phyloP scores from a whole-genome alignment of 2,329 filamentous ascomycete species.

The Eutypella sp. region DNA sequence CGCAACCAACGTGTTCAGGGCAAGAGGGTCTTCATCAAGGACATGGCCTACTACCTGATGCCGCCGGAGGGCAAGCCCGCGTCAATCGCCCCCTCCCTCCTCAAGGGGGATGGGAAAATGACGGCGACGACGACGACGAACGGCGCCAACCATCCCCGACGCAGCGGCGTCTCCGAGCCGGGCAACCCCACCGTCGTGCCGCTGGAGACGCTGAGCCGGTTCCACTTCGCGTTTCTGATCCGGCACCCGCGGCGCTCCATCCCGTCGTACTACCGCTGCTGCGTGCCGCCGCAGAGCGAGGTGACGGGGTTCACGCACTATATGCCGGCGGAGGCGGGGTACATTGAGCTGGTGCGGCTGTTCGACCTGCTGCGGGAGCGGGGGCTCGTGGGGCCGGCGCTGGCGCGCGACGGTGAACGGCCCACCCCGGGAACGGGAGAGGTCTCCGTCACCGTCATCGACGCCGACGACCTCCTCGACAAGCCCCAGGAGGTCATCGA shows the following conservation, averaged over 20 bases:
- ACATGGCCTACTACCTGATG: conserved; percentile 90
- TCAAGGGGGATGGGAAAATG: conserved; percentile 42
- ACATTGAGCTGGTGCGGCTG: conserved; percentile 76
- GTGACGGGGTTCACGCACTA: conserved; percentile 84
- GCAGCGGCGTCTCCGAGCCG: conserved; percentile 42
- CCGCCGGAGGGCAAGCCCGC: conserved; percentile 66
- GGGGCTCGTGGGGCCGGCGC: conserved; percentile 64
- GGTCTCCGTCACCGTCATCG: conserved; percentile 75
- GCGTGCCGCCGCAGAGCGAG: conserved; percentile 76
- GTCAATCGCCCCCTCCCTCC: conserved; percentile 73
- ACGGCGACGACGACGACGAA: conserved; percentile 10
- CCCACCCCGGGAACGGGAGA: conserved; percentile 19
- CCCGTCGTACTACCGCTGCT: conserved; percentile 92
- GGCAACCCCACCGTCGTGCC: conserved; percentile 85
- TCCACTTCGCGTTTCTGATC: conserved; percentile 96
- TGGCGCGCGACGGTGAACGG: conserved; percentile 38
- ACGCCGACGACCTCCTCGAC: conserved; percentile 91
- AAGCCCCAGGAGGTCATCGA: conserved; percentile 70
- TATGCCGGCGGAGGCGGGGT: conserved; percentile 83
- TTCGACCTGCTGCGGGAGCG: conserved; percentile 77
- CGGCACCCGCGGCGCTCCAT: conserved; percentile 89
- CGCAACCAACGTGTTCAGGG: conserved; percentile 46
- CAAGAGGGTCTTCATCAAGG: conserved; percentile 96
- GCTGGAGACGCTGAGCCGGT: conserved; percentile 64
- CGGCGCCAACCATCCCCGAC: conserved; percentile 22